Conservation (phyloP, 192 early-diverging fungal genomes). For the Dispira parvispora region DNA sequence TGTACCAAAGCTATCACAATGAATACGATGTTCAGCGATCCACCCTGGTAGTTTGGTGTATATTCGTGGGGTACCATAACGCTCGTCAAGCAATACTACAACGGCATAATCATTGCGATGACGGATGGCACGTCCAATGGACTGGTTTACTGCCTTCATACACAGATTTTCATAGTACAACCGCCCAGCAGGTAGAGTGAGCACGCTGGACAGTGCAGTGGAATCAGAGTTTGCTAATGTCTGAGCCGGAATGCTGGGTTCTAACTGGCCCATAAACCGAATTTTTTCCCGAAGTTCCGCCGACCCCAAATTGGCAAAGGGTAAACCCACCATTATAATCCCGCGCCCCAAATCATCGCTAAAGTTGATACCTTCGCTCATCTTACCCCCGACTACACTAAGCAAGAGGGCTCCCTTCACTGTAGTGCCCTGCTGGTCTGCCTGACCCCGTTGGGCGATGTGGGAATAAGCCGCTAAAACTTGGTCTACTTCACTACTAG, state of each 20-base stretch:
- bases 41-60: constrained; percentile 44
- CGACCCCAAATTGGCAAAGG: constrained; percentile 65
- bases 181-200: neutral
- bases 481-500: constrained; percentile 31
- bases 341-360: constrained; percentile 68
- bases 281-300: constrained; percentile 62
- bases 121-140: constrained; percentile 81
- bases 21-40: constrained; percentile 34
- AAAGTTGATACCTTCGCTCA: constrained; percentile 91
- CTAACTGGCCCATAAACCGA: constrained; percentile 30
- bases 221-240: neutral
- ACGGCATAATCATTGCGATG: constrained; percentile 76
- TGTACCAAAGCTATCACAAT: constrained; percentile 31
- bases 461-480: constrained; percentile 41
- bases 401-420: constrained; percentile 58
- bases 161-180: constrained; percentile 73
- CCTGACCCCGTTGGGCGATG: constrained; percentile 17
- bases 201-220: neutral
- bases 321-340: constrained; percentile 78
- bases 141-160: constrained; percentile 88
- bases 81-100: constrained; percentile 59
- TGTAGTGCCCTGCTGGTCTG: no score
- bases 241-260: neutral
- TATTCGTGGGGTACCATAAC: constrained; percentile 31
- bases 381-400: constrained; percentile 77